These are phyloP conservation scores for Parvularia atlantis DNA, from an alignment of 78 protist genomes.

Conservation along the genomic window DNA sequence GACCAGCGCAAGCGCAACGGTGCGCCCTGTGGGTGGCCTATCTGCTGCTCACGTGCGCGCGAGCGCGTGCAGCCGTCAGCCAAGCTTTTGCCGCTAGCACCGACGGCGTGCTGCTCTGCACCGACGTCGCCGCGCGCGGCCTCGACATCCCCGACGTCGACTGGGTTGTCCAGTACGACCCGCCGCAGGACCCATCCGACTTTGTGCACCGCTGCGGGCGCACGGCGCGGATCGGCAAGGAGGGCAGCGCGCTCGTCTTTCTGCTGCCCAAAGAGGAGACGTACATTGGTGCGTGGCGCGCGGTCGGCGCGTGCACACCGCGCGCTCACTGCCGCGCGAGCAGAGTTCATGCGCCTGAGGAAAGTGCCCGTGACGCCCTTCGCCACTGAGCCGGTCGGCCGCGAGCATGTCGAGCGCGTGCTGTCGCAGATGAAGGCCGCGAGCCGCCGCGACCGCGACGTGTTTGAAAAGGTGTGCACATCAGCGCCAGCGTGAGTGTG, in stretches of 20 bases:
- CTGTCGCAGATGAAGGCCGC: too few species aligned
- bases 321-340: too few species aligned
- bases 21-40: not conserved
- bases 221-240: slow-evolving; percentile 63
- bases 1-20: slow-evolving; percentile 13
- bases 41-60: not conserved
- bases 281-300: slow-evolving; percentile 34
- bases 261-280: slow-evolving; percentile 30
- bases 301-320: too few species aligned
- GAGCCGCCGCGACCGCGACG: too few species aligned
- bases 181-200: slow-evolving; percentile 62
- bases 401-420: too few species aligned
- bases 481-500: too few species aligned
- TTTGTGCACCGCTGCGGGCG: slow-evolving; percentile 72
- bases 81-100: not conserved
- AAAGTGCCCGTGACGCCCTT: too few species aligned
- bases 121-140: slow-evolving; percentile 64
- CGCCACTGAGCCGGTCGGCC: too few species aligned
- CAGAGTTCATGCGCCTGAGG: too few species aligned
- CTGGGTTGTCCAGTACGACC: slow-evolving; percentile 64
- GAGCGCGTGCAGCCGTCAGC: not conserved
- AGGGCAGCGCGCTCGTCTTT: slow-evolving; percentile 37
- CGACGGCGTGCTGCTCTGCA: slow-evolving; percentile 29
- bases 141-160: slow-evolving; percentile 60
- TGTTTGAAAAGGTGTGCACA: too few species aligned